phyloP scores from a whole-genome alignment of 2,329 filamentous ascomycete species.

The Claviceps sp. region DNA sequence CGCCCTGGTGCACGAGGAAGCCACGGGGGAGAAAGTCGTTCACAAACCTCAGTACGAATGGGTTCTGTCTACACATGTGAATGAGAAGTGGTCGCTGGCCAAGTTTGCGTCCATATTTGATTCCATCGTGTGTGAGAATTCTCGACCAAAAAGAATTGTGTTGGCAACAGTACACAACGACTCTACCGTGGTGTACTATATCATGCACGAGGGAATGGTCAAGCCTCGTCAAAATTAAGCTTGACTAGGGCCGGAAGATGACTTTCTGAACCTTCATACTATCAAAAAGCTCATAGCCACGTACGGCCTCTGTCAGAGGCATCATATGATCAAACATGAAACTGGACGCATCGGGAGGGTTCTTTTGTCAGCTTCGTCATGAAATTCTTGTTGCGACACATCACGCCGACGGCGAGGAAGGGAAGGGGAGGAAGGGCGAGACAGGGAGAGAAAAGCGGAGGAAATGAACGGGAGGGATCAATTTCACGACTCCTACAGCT shows the following conservation, averaged over 20 bases:
- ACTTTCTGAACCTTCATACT: conserved; percentile 64
- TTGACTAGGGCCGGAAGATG: conserved; percentile 41
- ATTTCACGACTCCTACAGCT: neutral
- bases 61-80: conserved; percentile 60
- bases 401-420: neutral
- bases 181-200: conserved; percentile 73
- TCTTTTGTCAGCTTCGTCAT: neutral
- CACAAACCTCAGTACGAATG: conserved; percentile 54
- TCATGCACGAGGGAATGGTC: conserved; percentile 75
- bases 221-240: conserved; percentile 70
- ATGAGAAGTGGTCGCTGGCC: conserved; percentile 58
- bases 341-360: conserved; percentile 22
- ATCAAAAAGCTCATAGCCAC: conserved; percentile 60
- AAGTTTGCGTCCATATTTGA: conserved; percentile 60
- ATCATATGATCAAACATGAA: conserved; percentile 70
- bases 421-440: neutral
- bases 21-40: conserved; percentile 27
- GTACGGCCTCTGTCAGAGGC: conserved; percentile 50
- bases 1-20: conserved; percentile 47
- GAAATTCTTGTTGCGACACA: neutral
- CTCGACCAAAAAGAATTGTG: conserved; percentile 54
- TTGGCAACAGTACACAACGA: conserved; percentile 65
- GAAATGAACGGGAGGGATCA: neutral
- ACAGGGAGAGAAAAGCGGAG: neutral
- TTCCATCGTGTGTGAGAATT: conserved; percentile 30